Evolutionary conservation across 306 rosid species (phyloP).

Genomic region (Cucurbita pepo): DNA sequence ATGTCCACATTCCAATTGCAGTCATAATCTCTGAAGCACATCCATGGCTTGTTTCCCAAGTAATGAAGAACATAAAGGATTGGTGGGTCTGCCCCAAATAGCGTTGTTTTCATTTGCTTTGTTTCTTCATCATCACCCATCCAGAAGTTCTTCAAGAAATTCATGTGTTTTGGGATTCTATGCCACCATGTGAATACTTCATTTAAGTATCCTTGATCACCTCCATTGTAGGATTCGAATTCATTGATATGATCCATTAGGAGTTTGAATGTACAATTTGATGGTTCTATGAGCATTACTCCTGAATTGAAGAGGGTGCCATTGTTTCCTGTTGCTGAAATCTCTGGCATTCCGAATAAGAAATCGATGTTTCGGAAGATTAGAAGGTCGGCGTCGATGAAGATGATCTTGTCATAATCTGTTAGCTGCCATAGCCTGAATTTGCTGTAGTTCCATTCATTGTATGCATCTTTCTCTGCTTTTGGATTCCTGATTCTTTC

Average conservation of each 20-base stretch:
- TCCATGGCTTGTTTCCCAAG: constrained; percentile 78
- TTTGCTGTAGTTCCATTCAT: constrained; percentile 97
- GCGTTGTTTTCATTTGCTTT: constrained; percentile 54
- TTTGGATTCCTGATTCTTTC: constrained; percentile 83
- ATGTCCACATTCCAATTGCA: constrained; percentile 83
- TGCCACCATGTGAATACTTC: constrained; percentile 98
- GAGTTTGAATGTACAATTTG: constrained; percentile 78
- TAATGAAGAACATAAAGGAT: constrained; percentile 73
- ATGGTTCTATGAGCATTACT: constrained; percentile 95
- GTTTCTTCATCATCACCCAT: constrained; percentile 69
- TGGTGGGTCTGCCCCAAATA: constrained; percentile 80
- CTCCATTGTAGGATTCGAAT: constrained; percentile 87
- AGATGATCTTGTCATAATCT: constrained; percentile 86
- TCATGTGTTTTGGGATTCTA: constrained; percentile 88
- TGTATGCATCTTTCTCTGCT: constrained; percentile 92
- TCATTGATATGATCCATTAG: constrained; percentile 73
- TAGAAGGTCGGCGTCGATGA: constrained; percentile 82
- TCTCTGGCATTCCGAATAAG: constrained; percentile 74
- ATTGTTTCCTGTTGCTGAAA: constrained; percentile 83
- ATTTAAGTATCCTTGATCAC: constrained; percentile 84
- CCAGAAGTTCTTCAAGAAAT: constrained; percentile 94
- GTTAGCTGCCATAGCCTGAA: constrained; percentile 86
- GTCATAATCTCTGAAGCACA: constrained; percentile 79
- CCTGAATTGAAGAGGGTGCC: constrained; percentile 93
- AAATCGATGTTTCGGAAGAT: constrained; percentile 73